Percentiles rank a stretch among this genome's conserved stretches.
These are phyloP conservation scores for Colletotrichum euphorbiae DNA, from an alignment of 2,329 filamentous ascomycete genomes.

Conservation along the genomic window DNA sequence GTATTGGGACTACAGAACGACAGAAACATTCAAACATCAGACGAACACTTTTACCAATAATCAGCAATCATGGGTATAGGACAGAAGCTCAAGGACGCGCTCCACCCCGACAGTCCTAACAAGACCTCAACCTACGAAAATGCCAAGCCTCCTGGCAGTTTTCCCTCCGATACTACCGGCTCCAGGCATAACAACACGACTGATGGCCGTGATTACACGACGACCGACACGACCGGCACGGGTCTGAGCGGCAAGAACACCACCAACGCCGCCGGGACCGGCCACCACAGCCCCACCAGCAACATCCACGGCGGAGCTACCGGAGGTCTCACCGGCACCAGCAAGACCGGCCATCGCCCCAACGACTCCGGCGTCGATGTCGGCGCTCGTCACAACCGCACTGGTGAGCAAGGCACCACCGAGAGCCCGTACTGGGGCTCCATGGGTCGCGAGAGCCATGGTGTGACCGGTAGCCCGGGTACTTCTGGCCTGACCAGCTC, in stretches of 20 bases:
- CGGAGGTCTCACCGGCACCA: background rate
- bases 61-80: constrained; percentile 39
- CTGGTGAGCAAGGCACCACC: constrained; percentile 3
- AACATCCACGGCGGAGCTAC: constrained; percentile 18
- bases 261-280: constrained; percentile 54
- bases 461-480: constrained; percentile 41
- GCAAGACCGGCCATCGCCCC: constrained; percentile 20
- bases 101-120: constrained; percentile 29
- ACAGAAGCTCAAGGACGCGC: constrained; percentile 41
- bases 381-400: constrained; percentile 5
- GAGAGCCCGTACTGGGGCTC: constrained; percentile 37
- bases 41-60: background rate
- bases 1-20: background rate
- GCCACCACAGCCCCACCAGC: constrained; percentile 34
- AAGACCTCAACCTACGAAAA: constrained; percentile 23
- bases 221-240: constrained; percentile 9
- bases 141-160: constrained; percentile 27
- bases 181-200: constrained; percentile 25
- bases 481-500: constrained; percentile 44
- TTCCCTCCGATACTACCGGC: constrained; percentile 32
- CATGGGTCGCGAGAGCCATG: constrained; percentile 38
- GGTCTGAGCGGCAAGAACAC: constrained; percentile 44
- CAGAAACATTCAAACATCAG: background rate
- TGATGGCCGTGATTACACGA: constrained; percentile 6
- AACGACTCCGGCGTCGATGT: constrained; percentile 36